Evolutionary conservation across 768 basidiomycete species (phyloP), one percentile per base, ranked within the genome.

Genomic region (Mycena rebaudengoi): DNA sequence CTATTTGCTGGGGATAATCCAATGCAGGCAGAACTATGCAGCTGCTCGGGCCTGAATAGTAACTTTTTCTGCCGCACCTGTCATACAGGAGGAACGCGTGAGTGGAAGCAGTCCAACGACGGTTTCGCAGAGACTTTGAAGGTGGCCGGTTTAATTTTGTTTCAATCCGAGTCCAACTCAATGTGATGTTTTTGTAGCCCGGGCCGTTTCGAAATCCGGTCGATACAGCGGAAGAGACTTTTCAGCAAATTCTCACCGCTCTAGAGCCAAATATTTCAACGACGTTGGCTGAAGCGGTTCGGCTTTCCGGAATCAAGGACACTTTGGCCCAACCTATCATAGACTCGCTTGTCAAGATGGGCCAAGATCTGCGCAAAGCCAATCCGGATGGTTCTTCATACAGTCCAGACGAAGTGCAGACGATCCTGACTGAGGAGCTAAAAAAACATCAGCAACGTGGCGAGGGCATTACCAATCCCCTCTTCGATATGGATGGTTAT

Each of bases 11-110:
- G 75, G 2, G 72, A 80, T 56, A 80, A 80, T 28, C 78, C 74
- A 0, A 78, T 79, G 79, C 79, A 78, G n/a, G 72, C 77, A 0
- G 75, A 80, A 33, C 67, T 73, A 3, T 79, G 75, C 45, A 75
- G 74, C 23, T 77, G 79, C 8, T 68, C 64, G 6, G 75, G 78
- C 0, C 48, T 79, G 0, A 69, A 56, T 13, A 71, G 72, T 10
- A 80, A 79, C 14, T 72, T 65, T 37, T 69, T 78, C 33, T 80
- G 79, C 23, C 68, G 64, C 1, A 72, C 65, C 3, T 80, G 79
- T 41, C 56, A 75, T 7, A 74, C 73, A 2, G 72, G 78, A 0
- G 73, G 78, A 1, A 74, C 67, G 0, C 39, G 56, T 6, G 69
- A 16, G 0, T 62, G 69, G 33, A 78, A 78, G 45, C 54, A 63